Percentiles rank a stretch among this genome's conserved stretches.
Conservation (phyloP, 2,329 filamentous ascomycete genomes). For the Aspergillus intermedius region DNA sequence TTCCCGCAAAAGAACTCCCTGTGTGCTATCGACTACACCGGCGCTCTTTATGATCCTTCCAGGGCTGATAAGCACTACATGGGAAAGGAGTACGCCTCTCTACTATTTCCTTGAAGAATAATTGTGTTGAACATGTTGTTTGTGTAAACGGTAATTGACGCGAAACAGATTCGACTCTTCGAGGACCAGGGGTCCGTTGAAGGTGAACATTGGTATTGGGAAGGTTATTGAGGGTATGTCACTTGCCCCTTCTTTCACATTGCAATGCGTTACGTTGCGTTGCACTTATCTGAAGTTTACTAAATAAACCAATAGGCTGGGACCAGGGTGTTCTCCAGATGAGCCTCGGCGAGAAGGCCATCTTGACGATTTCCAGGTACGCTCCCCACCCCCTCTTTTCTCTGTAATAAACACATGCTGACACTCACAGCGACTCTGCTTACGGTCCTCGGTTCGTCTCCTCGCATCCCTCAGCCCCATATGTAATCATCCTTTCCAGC, state of each 20-base stretch:
- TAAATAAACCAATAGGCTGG: conserved; percentile 50
- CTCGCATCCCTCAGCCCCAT: neutral
- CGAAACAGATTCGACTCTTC: conserved; percentile 78
- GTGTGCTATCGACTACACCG: conserved; percentile 86
- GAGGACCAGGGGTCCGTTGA: conserved; percentile 61
- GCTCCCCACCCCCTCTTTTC: neutral
- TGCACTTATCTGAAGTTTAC: neutral
- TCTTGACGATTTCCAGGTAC: conserved; percentile 72
- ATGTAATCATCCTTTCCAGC: neutral
- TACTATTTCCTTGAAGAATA: neutral
- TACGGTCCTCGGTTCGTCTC: conserved; percentile 36
- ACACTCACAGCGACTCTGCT: conserved; percentile 29
- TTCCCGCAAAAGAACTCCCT: conserved; percentile 60
- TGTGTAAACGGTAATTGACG: neutral
- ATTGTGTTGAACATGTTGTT: neutral
- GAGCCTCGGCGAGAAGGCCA: conserved; percentile 85
- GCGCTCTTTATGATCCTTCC: conserved; percentile 66
- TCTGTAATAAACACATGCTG: conserved; percentile 6
- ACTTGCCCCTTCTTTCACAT: neutral
- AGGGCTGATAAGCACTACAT: conserved; percentile 54
- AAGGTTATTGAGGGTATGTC: conserved; percentile 75
- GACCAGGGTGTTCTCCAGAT: conserved; percentile 80
- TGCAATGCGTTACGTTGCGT: neutral
- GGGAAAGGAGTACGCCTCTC: conserved; percentile 62
- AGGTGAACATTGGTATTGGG: conserved; percentile 71